A percentile compares a stretch with the other conserved stretches of the same genome.
phyloP scores from a whole-genome alignment of 306 rosid species.

The Cucurbita moschata region DNA sequence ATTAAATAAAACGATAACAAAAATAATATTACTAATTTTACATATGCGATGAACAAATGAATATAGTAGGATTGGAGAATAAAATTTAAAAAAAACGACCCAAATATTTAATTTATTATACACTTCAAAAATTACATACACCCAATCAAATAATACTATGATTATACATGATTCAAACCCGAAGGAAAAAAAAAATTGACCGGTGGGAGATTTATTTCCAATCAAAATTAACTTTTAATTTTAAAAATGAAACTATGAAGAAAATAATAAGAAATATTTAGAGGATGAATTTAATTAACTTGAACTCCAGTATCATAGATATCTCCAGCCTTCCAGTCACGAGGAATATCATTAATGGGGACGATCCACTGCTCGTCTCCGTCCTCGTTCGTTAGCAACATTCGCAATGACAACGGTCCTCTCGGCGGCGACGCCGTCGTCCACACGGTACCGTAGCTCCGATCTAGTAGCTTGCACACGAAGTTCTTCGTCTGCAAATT shows the following conservation, averaged over 20 bases:
- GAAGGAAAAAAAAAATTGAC: not conserved
- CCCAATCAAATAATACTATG: not conserved
- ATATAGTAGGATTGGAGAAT: too few relatives aligned
- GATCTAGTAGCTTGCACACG: conserved; percentile 59
- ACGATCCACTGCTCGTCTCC: conserved; percentile 75
- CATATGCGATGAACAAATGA: too few relatives aligned
- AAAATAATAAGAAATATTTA: not conserved
- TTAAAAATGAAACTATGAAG: not conserved
- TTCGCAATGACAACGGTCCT: conserved; percentile 63
- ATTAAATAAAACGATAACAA: too few relatives aligned
- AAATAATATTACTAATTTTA: too few relatives aligned
- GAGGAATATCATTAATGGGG: conserved; percentile 57
- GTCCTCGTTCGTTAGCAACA: conserved; percentile 57
- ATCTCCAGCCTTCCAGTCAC: conserved; percentile 68
- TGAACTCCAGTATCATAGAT: conserved; percentile 77
- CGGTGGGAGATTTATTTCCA: not conserved
- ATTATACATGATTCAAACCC: not conserved
- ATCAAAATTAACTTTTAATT: not conserved
- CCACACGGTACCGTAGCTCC: conserved; percentile 77
- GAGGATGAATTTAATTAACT: conserved; percentile 20
- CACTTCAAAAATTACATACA: not conserved
- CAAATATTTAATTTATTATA: not conserved
- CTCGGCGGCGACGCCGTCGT: conserved; percentile 57
- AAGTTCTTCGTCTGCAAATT: conserved; percentile 22
- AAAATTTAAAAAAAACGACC: not conserved